Evolutionary conservation across 2,329 filamentous ascomycete species (phyloP).

Genomic region (Penicillium oxalicum): DNA sequence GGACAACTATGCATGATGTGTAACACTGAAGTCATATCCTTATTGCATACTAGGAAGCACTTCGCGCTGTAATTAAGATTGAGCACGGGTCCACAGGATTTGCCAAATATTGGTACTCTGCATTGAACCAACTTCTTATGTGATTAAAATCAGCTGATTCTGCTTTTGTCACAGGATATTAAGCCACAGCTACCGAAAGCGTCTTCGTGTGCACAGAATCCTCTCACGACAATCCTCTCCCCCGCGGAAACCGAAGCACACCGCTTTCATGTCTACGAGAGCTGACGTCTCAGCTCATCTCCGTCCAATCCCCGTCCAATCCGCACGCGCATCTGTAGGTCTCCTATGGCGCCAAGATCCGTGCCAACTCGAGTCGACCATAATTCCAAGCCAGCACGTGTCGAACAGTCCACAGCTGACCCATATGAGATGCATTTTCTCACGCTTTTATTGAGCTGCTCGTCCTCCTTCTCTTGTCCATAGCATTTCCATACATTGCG

Average conservation of each 20-base stretch:
- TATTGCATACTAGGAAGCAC: too few species aligned
- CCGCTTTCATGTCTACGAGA: neutral
- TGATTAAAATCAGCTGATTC: too few species aligned
- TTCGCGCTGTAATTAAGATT: too few species aligned
- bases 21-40: too few species aligned
- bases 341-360: neutral
- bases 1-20: too few species aligned
- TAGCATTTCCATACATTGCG: neutral
- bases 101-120: too few species aligned
- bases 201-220: neutral
- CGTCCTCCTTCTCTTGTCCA: neutral
- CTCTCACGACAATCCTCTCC: neutral
- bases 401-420: neutral
- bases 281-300: neutral
- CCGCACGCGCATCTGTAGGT: neutral
- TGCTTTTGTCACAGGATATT: too few species aligned
- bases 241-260: neutral
- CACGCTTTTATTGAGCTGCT: constrained; percentile 1
- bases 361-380: neutral
- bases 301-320: neutral
- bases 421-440: neutral
- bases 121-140: too few species aligned
- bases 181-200: neutral
- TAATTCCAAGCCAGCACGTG: neutral
- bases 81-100: too few species aligned